Evolutionary conservation across 2,329 filamentous ascomycete genomes (phyloP).

Genomic region (Fusarium sterilihyphosum): DNA sequence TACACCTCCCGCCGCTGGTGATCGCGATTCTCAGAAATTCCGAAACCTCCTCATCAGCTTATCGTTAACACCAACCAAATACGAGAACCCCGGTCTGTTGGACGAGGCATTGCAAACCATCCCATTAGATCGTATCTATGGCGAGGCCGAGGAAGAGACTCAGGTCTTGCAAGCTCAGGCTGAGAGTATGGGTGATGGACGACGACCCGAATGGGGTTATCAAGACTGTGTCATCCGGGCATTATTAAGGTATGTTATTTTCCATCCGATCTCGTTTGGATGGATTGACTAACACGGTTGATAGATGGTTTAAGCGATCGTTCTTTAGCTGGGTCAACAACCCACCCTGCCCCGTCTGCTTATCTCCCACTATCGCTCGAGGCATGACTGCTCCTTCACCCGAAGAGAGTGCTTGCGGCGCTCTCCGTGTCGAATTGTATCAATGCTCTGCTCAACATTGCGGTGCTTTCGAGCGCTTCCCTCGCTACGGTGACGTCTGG

Average conservation of each 20-base stretch:
- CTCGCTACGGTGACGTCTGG: slow-evolving; percentile 95
- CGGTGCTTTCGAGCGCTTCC: slow-evolving; percentile 85
- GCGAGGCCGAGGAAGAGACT: slow-evolving; percentile 91
- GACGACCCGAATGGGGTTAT: slow-evolving; percentile 91
- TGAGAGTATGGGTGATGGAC: slow-evolving; percentile 82
- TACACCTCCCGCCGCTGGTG: slow-evolving; percentile 72
- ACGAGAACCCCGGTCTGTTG: slow-evolving; percentile 93
- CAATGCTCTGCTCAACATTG: slow-evolving; percentile 82
- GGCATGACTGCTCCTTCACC: slow-evolving; percentile 87
- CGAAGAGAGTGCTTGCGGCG: slow-evolving; percentile 89
- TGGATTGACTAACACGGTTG: slow-evolving; percentile 27
- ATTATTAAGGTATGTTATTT: slow-evolving; percentile 74
- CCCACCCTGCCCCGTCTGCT: slow-evolving; percentile 83
- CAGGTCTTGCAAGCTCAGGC: slow-evolving; percentile 90
- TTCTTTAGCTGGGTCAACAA: slow-evolving; percentile 99
- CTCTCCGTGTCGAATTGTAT: slow-evolving; percentile 89
- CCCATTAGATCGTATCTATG: slow-evolving; percentile 89
- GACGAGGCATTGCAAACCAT: slow-evolving; percentile 91
- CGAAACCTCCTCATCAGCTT: slow-evolving; percentile 85
- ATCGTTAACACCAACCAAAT: slow-evolving; percentile 89
- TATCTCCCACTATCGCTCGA: slow-evolving; percentile 82
- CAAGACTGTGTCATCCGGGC: slow-evolving; percentile 96
- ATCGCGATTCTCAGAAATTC: slow-evolving; percentile 77
- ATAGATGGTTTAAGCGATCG: slow-evolving; percentile 86
- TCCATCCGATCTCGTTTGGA: not conserved